phyloP scores from a whole-genome alignment of 371 early-diverging fungal genomes.

The Mortierella sp. region DNA sequence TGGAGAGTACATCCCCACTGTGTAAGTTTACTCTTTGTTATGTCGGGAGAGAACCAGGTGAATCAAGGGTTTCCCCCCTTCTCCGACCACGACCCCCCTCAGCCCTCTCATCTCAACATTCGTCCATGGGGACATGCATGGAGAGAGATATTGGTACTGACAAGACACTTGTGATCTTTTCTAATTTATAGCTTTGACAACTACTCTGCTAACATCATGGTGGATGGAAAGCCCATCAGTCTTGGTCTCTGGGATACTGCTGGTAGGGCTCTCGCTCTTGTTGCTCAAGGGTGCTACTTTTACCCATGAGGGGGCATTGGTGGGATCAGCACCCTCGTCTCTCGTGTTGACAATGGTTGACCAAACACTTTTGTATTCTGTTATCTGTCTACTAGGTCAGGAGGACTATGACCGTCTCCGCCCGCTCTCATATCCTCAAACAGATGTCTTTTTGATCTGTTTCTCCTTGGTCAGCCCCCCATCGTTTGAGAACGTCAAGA shows the following conservation, averaged over 20 bases:
- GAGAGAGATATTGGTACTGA: background rate
- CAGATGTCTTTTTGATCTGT: conserved; percentile 93
- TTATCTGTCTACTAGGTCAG: conserved; percentile 63
- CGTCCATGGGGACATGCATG: background rate
- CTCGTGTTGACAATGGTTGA: no score
- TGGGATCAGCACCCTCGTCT: no score
- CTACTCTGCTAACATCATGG: conserved; percentile 93
- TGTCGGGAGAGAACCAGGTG: no score
- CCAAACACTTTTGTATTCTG: background rate
- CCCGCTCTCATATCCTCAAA: conserved; percentile 94
- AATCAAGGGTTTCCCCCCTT: background rate
- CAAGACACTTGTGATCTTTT: background rate
- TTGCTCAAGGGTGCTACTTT: no score
- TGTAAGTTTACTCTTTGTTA: conserved; percentile 80
- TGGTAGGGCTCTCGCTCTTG: conserved; percentile 46
- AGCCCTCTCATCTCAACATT: no score
- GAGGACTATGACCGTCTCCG: conserved; percentile 98
- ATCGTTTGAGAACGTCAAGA: conserved; percentile 91
- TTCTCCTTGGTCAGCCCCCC: conserved; percentile 91
- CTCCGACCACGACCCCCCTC: no score
- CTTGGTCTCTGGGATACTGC: conserved; percentile 99
- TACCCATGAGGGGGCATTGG: no score
- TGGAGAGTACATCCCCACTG: conserved; percentile 97
- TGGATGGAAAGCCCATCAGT: conserved; percentile 95
- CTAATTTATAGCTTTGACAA: conserved; percentile 88